Evolutionary conservation across 1,284 basidiomycete species (phyloP), one percentile per base, ranked within the genome.

Genomic region (Papiliotrema flavescens): DNA sequence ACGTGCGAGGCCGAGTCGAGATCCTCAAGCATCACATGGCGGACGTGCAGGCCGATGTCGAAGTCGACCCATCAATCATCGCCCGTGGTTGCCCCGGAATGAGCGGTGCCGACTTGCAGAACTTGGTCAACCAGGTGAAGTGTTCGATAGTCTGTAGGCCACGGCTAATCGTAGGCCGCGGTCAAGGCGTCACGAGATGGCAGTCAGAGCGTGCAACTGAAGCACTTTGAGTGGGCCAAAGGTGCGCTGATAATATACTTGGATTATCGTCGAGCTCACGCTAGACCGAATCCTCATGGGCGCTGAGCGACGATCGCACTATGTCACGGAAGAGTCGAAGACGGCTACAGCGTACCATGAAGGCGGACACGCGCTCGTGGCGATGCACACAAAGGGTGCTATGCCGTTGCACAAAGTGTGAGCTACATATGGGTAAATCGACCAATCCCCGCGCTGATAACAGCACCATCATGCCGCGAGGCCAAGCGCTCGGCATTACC

Each of bases 161-260:
- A 17, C 23, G 60, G 9, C 53, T 60, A 14, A 63, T 59, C 0
- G 20, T 83, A 89, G 79, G 93, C 93, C 28, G 93, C 93, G 3
- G 89, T 97, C 55, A 89, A 94, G 74, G 93, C 93, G 4, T 86
- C 90, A 19, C 85, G 89, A 64, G 89, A 95, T 62, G 84, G 83
- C 15, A 86, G 84, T 35, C 81, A 79, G 45, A 80, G 83, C 56
- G 90, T 97, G 3, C 76, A 76, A n/a, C 75, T 89, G 56, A 64
- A 83, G 59, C 90, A 96, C 70, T 90, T 96, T 70, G 93, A 96
- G 79, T 97, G 93, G 93, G 93, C 93, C 17, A 61, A 94, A 87
- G 82, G 90, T 86, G 64, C 60, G 75, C 63, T 49, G 23, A 26
- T 32, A 1, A 14, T 28, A 35, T 39, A 49, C 28, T 8, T 44